Evolutionary conservation across 495 filamentous ascomycete genomes (phyloP), one percentile per base, ranked within the genome.

Genomic region (Penicillium coprophilum): DNA sequence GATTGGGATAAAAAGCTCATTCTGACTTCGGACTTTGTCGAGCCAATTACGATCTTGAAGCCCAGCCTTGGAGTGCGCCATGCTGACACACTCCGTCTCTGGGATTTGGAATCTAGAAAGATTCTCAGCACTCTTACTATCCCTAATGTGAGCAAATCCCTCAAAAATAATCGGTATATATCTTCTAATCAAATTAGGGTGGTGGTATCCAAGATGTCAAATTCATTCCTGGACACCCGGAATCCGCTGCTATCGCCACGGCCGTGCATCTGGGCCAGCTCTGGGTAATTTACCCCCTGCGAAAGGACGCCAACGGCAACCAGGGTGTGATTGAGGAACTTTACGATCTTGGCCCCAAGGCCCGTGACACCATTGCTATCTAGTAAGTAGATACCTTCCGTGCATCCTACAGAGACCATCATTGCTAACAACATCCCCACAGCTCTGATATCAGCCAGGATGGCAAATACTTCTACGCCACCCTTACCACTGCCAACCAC

Each of bases 131-230:
- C 83, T 20, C 82, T 87, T 59, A 83, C 79, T 28, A 85, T 87
- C 58, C 83, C 84, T 21, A 64, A 81, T 51, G 81, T 81, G 62
- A 61, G 79, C 65, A 27, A 23, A 5, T 3, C 2, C 4, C 7
- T 11, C 2, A 55, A 1, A 2, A 4, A 2, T 24, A 10, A 39
- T 3, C 2, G 12, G 2, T 17, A 17, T 58, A 12, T 12, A 43
- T 46, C 47, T 17, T 9, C 27, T 12, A 39, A 45, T 27, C 19
- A 32, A 19, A 31, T 24, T 50, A 80, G 75, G 81, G 83, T 13
- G 75, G 76, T 38, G 83, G 83, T 44, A 85, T 85, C 54, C 82
- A 87, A 69, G 83, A 87, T 59, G 81, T 85, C 65, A 85, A 85
- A 64, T 84, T 83, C 69, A 87, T 85, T 59, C 84, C 83, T 4